These are phyloP conservation scores for Blastomyces parvus DNA, from an alignment of 2,329 filamentous ascomycete species.

Conservation along the genomic window DNA sequence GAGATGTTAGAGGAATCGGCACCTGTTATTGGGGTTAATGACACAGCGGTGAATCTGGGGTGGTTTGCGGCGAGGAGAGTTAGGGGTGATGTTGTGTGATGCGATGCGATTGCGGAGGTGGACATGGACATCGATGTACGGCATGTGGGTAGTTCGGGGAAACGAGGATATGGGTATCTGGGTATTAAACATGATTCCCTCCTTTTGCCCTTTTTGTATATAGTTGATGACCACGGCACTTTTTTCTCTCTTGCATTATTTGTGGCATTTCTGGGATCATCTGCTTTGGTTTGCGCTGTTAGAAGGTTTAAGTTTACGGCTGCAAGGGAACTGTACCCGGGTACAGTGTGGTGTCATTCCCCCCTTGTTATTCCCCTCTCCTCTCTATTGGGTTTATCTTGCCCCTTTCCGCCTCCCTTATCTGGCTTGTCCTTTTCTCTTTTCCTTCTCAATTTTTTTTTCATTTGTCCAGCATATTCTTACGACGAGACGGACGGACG, in stretches of 20 bases:
- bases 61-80: constrained; percentile 33
- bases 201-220: background rate
- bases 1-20: constrained; percentile 39
- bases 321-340: background rate
- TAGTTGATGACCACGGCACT: background rate
- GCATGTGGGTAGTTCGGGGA: background rate
- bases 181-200: background rate
- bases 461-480: background rate
- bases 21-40: constrained; percentile 36
- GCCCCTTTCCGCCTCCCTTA: no score
- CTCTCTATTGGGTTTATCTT: background rate
- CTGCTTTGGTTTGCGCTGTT: background rate
- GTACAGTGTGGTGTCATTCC: background rate
- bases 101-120: background rate
- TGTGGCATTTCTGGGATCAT: background rate
- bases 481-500: background rate
- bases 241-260: background rate
- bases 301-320: background rate
- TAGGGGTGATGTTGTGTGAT: constrained; percentile 1
- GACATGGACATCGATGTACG: background rate
- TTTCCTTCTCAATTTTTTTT: background rate
- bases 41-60: constrained; percentile 36
- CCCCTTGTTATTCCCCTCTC: background rate
- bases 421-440: background rate
- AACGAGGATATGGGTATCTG: background rate